These are phyloP conservation scores for Dinochytrium kinnereticum DNA, from an alignment of 371 early-diverging fungal species.

Conservation along the genomic window DNA sequence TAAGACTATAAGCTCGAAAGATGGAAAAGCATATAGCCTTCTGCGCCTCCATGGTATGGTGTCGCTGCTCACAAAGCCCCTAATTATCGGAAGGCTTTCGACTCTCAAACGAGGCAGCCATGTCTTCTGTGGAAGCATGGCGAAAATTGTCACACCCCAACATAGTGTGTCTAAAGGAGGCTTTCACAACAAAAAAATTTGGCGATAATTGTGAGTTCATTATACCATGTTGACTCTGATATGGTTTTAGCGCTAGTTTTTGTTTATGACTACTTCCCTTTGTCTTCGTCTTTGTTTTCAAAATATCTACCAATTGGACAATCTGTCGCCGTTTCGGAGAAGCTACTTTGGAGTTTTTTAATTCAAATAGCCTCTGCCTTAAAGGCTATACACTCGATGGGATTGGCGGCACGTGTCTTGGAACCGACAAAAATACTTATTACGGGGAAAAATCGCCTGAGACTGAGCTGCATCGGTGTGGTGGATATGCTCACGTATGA, in stretches of 20 bases:
- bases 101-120: slow-evolving; percentile 76
- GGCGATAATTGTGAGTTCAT: slow-evolving; percentile 80
- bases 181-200: slow-evolving; percentile 94
- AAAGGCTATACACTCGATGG: slow-evolving; percentile 78
- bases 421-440: slow-evolving; percentile 82
- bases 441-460: slow-evolving; percentile 83
- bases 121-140: slow-evolving; percentile 85
- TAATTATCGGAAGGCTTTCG: slow-evolving; percentile 62
- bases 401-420: slow-evolving; percentile 77
- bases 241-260: slow-evolving; percentile 71
- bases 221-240: background rate
- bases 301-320: slow-evolving; percentile 58
- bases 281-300: slow-evolving; percentile 71
- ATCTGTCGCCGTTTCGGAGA: slow-evolving; percentile 63
- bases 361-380: slow-evolving; percentile 86
- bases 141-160: slow-evolving; percentile 83
- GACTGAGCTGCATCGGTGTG: slow-evolving; percentile 81
- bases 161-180: slow-evolving; percentile 85
- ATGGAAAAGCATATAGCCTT: slow-evolving; percentile 83
- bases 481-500: slow-evolving; percentile 82
- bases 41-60: slow-evolving; percentile 74
- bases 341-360: slow-evolving; percentile 87
- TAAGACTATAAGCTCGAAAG: slow-evolving; percentile 79
- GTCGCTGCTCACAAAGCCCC: background rate
- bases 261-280: slow-evolving; percentile 91